Base-by-base conservation (phyloP, 2,329 filamentous ascomycete species). In the Phialophora tarda region DNA sequence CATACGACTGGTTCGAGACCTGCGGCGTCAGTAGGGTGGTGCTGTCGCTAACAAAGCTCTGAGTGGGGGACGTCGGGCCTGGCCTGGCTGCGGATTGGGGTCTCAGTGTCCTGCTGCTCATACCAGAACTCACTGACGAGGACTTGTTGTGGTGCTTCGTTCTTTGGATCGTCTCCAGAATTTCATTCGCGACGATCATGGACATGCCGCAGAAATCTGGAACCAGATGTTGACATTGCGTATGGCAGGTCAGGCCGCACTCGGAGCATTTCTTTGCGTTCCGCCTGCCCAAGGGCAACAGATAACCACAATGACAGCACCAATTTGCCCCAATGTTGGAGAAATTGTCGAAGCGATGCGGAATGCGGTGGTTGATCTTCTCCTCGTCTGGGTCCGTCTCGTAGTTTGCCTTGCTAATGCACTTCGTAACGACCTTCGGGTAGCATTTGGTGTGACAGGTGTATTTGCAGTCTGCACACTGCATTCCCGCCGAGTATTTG, bases 141-240 rank as follows among this genome's bases (percentile, higher is more conserved):
- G 78, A 78, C 75, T 86, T 85, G 83, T 79, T 90, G 84, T 88
- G 86, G 75, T 88, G 87, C 80, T 93, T 96, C 66, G 91, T 89
- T 58, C 88, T 88, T 75, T 92, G 88, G 73, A 97, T 91, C 58
- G 93, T 92, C 70, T 93, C 90, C 62, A 98, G 79, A 71, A 99
- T 97, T 75, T 96, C 89, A 78, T 97, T 98, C 51, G 95, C 95
- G 44, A 92, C 91, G 64, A 95, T 91, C 95, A 98, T 98, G 30
- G 93, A 96, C 93, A 99, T 99, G 73, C 95, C 95, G 78, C 95
- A 99, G 81, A 99, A 99, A 78, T 99, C 95, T 23, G 95, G 95
- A 34, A 99, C 94, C 72, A 99, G 87, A 79, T 99, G 95, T 23
- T 93, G 91, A 79, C 95, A 99, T 65, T 91, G 86, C 23, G 92